Evolutionary conservation across 495 filamentous ascomycete genomes (phyloP).

Genomic region (Aspergillus coremiiformis): DNA sequence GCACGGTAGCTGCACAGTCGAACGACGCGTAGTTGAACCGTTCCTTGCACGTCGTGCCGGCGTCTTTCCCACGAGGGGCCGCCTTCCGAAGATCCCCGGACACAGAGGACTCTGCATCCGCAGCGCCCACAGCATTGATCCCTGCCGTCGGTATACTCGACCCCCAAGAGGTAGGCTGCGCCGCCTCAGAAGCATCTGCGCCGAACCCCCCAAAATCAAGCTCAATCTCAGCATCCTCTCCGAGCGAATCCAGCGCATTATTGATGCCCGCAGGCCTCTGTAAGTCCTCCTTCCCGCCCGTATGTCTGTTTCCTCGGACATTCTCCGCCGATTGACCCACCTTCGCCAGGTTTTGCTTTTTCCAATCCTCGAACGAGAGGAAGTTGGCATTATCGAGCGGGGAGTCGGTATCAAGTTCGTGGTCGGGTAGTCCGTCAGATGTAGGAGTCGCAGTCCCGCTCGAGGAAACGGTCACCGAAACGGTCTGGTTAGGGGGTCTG

Average conservation of each 20-base stretch:
- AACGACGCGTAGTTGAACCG: conserved; percentile 96
- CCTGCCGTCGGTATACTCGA: conserved; percentile 26
- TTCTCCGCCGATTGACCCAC: conserved; percentile 76
- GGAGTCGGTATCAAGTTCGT: conserved; percentile 54
- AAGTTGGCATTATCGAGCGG: conserved; percentile 78
- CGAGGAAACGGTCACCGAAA: conserved; percentile 5
- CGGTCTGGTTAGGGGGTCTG: conserved; percentile 1
- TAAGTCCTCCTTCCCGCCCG: conserved; percentile 35
- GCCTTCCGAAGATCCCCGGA: conserved; percentile 35
- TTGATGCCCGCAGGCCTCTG: conserved; percentile 48
- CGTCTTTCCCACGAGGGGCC: conserved; percentile 67
- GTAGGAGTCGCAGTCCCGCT: conserved; percentile 4
- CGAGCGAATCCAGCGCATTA: conserved; percentile 64
- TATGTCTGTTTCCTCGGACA: conserved; percentile 43
- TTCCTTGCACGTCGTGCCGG: conserved; percentile 90
- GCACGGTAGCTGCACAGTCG: conserved; percentile 86
- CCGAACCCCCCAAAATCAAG: conserved; percentile 75
- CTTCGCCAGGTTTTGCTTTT: conserved; percentile 83
- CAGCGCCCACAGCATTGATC: conserved; percentile 22
- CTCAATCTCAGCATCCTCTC: conserved; percentile 87
- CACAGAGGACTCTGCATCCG: conserved; percentile 8
- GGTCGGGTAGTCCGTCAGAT: conserved; percentile 14
- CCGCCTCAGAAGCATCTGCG: conserved; percentile 30
- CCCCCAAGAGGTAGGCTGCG: conserved; percentile 32
- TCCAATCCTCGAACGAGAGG: conserved; percentile 98